Evolutionary conservation across 2,329 filamentous ascomycete genomes (phyloP).

Genomic region (Aphanoascus verrucosus): DNA sequence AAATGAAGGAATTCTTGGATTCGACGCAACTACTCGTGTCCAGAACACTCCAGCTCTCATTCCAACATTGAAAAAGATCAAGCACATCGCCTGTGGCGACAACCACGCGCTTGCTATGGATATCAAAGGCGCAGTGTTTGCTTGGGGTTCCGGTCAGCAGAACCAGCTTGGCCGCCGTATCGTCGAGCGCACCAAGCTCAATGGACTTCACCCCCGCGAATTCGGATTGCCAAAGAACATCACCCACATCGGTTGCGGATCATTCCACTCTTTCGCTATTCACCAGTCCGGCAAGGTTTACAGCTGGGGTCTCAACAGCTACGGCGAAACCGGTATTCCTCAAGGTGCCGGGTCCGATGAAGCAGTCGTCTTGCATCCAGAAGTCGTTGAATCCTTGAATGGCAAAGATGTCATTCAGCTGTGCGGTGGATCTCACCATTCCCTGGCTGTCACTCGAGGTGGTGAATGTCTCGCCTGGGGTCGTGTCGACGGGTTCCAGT

Average conservation of each 20-base stretch:
- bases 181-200: constrained; percentile 47
- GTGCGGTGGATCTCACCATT: constrained; percentile 66
- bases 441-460: constrained; percentile 45
- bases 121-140: constrained; percentile 48
- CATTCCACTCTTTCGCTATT: constrained; percentile 73
- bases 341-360: constrained; percentile 56
- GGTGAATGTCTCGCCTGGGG: constrained; percentile 52
- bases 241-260: constrained; percentile 55
- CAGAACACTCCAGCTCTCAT: constrained; percentile 40
- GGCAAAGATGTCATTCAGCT: constrained; percentile 56
- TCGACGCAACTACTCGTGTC: constrained; percentile 38
- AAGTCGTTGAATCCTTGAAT: constrained; percentile 53
- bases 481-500: constrained; percentile 49
- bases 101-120: constrained; percentile 51
- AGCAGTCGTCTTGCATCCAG: constrained; percentile 61
- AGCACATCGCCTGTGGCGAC: constrained; percentile 44
- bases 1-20: constrained; percentile 54
- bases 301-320: constrained; percentile 80
- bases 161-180: constrained; percentile 57
- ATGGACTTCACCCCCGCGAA: constrained; percentile 46
- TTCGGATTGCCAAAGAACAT: constrained; percentile 50
- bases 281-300: constrained; percentile 59
- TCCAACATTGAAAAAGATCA: constrained; percentile 45
- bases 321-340: constrained; percentile 63
- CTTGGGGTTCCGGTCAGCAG: constrained; percentile 58